Evolutionary conservation across 192 early-diverging fungal genomes (phyloP).

Genomic region (Coemansia guatemalensis): DNA sequence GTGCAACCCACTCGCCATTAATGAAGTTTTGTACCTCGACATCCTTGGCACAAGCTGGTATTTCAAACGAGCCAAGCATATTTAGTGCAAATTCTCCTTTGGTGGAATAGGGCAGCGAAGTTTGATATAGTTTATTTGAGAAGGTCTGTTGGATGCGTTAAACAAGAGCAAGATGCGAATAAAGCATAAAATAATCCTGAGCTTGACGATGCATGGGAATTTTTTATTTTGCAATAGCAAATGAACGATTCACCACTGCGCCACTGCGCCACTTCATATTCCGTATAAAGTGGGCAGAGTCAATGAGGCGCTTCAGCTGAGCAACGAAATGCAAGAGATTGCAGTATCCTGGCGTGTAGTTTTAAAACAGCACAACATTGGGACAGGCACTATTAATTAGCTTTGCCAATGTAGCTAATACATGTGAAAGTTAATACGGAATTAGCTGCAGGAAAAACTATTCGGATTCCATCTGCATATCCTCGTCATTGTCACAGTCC

Average conservation of each 20-base stretch:
- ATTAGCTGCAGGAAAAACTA: constrained; percentile 2
- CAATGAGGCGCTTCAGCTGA: no score
- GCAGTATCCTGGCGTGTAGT: not conserved
- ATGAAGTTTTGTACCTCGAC: constrained; percentile 65
- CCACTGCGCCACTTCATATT: no score
- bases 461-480: constrained; percentile 32
- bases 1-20: constrained; percentile 64
- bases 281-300: no score
- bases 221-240: not conserved
- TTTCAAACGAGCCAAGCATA: constrained; percentile 6
- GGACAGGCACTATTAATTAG: not conserved
- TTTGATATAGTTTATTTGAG: not conserved
- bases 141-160: no score
- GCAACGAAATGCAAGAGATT: no score
- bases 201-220: no score
- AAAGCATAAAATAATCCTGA: not conserved
- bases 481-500: constrained; percentile 12
- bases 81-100: constrained; percentile 4
- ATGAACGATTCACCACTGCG: no score
- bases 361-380: no score
- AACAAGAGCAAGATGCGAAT: not conserved
- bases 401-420: not conserved
- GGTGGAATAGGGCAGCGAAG: not conserved
- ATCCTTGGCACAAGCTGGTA: constrained; percentile 25
- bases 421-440: not conserved